These are phyloP conservation scores for Triticum dicoccoides DNA, from an alignment of 176 grass and related monocot species.

Conservation along the genomic window DNA sequence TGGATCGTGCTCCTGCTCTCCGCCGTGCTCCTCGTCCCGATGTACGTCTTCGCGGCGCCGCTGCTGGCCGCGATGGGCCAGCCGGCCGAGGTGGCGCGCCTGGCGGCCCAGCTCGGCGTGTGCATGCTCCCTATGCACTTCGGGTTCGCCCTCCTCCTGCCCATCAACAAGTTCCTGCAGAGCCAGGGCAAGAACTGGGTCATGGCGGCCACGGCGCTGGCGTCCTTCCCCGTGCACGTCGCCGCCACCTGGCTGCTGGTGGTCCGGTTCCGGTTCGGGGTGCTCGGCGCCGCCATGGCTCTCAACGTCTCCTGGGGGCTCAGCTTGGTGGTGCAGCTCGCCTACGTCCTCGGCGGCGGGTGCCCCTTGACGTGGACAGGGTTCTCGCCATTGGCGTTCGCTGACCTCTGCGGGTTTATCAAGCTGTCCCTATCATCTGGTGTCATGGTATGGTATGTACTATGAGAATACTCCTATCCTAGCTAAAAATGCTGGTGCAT, in stretches of 20 bases:
- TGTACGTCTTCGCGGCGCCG: conserved; percentile 16
- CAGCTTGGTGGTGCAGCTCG: background rate
- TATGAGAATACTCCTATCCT: no score
- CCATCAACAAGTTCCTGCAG: conserved; percentile 36
- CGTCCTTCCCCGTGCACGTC: conserved; percentile 26
- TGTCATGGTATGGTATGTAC: conserved; percentile 56
- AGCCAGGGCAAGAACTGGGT: conserved; percentile 47
- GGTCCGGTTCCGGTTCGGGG: conserved; percentile 14
- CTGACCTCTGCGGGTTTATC: conserved; percentile 35
- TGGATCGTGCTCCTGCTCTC: conserved; percentile 40
- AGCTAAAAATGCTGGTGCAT: no score
- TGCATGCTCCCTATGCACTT: conserved; percentile 41
- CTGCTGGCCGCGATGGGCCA: conserved; percentile 33
- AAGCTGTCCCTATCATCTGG: conserved; percentile 28
- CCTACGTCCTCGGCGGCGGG: conserved; percentile 27
- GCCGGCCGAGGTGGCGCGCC: conserved; percentile 15
- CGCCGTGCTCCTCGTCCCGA: conserved; percentile 24
- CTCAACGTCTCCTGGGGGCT: conserved; percentile 29
- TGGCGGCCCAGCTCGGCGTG: background rate
- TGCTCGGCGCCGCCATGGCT: conserved; percentile 27
- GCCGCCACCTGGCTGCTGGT: conserved; percentile 39
- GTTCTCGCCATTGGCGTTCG: conserved; percentile 36
- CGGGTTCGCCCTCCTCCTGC: conserved; percentile 29
- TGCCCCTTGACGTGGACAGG: conserved; percentile 42
- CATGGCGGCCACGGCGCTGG: background rate